Conservation (phyloP, 352 stramenopile species). For the Lagenidium giganteum region DNA sequence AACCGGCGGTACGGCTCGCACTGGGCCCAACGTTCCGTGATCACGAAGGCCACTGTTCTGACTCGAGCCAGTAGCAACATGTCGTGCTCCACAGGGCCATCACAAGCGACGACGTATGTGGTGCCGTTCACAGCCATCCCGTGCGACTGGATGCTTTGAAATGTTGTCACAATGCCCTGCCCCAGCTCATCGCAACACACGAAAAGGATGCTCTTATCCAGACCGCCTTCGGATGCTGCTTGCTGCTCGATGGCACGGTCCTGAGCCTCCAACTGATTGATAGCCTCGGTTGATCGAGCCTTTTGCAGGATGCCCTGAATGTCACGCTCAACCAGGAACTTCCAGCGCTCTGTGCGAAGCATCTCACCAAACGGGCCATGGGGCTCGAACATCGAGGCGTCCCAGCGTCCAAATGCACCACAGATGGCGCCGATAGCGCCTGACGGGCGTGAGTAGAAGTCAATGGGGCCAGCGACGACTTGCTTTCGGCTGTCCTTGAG, state of each 20-base stretch:
- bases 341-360: background rate
- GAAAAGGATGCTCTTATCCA: background rate
- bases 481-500: constrained; percentile 39
- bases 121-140: constrained; percentile 3
- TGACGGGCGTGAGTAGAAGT: constrained; percentile 33
- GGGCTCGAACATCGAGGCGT: constrained; percentile 23
- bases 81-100: constrained; percentile 16
- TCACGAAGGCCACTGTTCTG: constrained; percentile 28
- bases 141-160: constrained; percentile 8
- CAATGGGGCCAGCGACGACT: constrained; percentile 29
- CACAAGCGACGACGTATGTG: constrained; percentile 9
- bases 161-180: constrained; percentile 1
- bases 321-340: background rate
- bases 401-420: constrained; percentile 36
- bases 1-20: constrained; percentile 17
- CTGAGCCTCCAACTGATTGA: background rate
- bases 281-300: background rate
- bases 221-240: background rate
- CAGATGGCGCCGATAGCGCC: constrained; percentile 40
- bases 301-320: constrained; percentile 1
- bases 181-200: constrained; percentile 8
- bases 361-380: background rate
- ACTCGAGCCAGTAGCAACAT: constrained; percentile 16
- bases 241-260: background rate
- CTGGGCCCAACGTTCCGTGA: constrained; percentile 22